Evolutionary conservation across 2,329 filamentous ascomycete genomes (phyloP), one percentile per base, ranked within the genome.

Genomic region (Hypoxylon sp.): DNA sequence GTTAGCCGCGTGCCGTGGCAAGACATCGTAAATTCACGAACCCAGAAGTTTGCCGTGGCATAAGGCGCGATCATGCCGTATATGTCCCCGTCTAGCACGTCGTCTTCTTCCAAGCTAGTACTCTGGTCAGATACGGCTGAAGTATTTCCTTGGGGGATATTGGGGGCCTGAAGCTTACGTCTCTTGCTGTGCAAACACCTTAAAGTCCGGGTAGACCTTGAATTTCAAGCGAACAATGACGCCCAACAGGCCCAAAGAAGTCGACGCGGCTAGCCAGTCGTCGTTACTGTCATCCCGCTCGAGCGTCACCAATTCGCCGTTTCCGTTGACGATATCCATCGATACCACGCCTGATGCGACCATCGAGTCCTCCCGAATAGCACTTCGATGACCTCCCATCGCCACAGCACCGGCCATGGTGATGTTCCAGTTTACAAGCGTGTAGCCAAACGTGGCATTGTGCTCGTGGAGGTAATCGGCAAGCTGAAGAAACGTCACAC

Each of bases 371-470:
- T 81, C 79, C 10, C 78, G 70, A 13, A 82, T 72, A 13, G 78
- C 78, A 0, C 76, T 78, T 11, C 80, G 74, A 61, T 83, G 80
- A 2, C 79, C 80, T 1, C 80, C 80, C 80, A 83, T 83, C 3
- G 80, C 80, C 3, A 82, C 75, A 33, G 77, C 77, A 11, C 80
- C 80, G 0, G 78, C 80, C 29, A 82, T 72, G 4, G 77, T 81
- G 50, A 82, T 82, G 59, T 82, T 82, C 80, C 80, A 83, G 65
- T 82, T 83, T 3, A 82, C 79, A 3, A 83, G 70, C 0, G 79
- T 79, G 48, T 81, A 81, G 15, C 80, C 80, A 38, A 81, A 77
- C 20, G 75, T 78, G 8, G 79, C 80, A 13, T 73, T 75, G 20
- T 75, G 71, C 23, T 73, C 71, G 55, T 82, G 80, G 24, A 83